Evolutionary conservation across 2,329 filamentous ascomycete genomes (phyloP).

Genomic region (Ambrosiella xylebori): DNA sequence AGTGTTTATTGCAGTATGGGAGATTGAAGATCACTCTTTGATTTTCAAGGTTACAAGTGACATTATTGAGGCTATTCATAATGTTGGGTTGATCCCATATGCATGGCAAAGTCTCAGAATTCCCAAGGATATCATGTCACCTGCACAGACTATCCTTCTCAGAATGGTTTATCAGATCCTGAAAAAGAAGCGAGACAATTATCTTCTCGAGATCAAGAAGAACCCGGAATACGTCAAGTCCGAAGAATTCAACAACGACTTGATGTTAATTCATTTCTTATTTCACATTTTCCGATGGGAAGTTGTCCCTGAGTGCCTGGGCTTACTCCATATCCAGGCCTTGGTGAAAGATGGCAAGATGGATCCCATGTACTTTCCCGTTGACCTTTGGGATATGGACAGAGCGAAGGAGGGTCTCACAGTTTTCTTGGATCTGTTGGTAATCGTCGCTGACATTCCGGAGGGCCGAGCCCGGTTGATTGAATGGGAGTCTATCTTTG

Average conservation of each 20-base stretch:
- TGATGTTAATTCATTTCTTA: conserved; percentile 56
- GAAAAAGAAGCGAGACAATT: conserved; percentile 7
- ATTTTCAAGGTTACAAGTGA: conserved; percentile 96
- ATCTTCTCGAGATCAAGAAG: background rate
- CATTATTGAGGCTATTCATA: conserved; percentile 82
- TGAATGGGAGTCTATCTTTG: conserved; percentile 81
- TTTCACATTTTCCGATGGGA: conserved; percentile 84
- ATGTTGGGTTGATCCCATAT: conserved; percentile 77
- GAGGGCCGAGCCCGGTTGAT: conserved; percentile 72
- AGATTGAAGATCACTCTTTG: conserved; percentile 78
- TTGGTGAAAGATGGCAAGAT: conserved; percentile 65
- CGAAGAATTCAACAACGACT: conserved; percentile 10
- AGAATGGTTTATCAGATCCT: conserved; percentile 45
- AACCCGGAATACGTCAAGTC: conserved; percentile 11
- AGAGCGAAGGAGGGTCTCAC: conserved; percentile 87
- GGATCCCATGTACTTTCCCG: conserved; percentile 72
- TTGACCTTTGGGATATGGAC: conserved; percentile 96
- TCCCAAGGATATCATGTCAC: conserved; percentile 89
- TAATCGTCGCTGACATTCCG: conserved; percentile 69
- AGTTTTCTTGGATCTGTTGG: conserved; percentile 87
- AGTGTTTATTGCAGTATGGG: conserved; percentile 95
- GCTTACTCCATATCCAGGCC: conserved; percentile 84
- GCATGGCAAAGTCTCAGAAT: conserved; percentile 84
- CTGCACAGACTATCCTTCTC: conserved; percentile 82
- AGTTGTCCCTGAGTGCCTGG: conserved; percentile 84